Percentiles rank a stretch among this genome's conserved stretches.
Conservation (phyloP, 495 filamentous ascomycete genomes). For the Alectoria sarmentosa region DNA sequence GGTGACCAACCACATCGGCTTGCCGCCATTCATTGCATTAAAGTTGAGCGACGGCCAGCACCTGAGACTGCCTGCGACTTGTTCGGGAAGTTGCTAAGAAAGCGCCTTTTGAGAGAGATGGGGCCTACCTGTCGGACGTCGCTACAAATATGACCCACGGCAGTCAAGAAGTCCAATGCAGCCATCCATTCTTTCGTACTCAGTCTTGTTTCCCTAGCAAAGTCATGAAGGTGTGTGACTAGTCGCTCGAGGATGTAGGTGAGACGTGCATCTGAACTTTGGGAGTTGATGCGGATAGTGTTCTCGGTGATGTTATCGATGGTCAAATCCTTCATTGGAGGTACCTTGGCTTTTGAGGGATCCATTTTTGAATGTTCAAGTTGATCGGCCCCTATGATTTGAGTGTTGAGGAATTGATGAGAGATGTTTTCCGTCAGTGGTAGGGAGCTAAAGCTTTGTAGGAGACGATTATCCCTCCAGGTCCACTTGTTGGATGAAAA, state of each 20-base stretch:
- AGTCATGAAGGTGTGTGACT: conserved; percentile 76
- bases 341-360: conserved; percentile 44
- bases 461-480: not conserved
- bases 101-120: not conserved
- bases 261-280: conserved; percentile 55
- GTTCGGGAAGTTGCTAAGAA: not conserved
- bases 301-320: conserved; percentile 81
- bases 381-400: not conserved
- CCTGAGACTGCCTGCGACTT: not conserved
- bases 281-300: conserved; percentile 65
- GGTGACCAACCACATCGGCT: not conserved
- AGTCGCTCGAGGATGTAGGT: conserved; percentile 67
- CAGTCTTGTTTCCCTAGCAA: conserved; percentile 71
- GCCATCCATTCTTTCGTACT: conserved; percentile 77
- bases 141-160: conserved; percentile 64
- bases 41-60: not conserved
- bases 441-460: not conserved
- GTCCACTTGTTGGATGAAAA: not conserved
- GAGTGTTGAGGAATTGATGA: no score
- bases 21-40: not conserved
- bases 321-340: conserved; percentile 64
- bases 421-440: no score
- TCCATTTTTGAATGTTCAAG: conserved; percentile 45
- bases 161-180: conserved; percentile 61
- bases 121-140: conserved; percentile 59